A percentile compares a stretch with the other conserved stretches of the same genome.
phyloP scores from a whole-genome alignment of 1,284 basidiomycete genomes.

The Ustilago esculenta region DNA sequence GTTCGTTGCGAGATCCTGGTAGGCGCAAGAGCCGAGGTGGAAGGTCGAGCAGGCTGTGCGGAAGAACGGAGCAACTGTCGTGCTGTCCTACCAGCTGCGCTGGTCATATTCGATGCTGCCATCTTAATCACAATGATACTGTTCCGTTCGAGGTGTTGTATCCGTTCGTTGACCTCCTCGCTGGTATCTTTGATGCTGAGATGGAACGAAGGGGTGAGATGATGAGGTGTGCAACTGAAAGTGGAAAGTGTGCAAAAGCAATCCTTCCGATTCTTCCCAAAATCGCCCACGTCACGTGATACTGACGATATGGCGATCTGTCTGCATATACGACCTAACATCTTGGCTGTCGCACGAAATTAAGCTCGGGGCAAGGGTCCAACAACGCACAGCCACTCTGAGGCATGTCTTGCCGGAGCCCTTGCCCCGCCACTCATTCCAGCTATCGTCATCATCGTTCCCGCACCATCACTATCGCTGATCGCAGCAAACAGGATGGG shows the following conservation, averaged over 20 bases:
- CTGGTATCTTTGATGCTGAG: no score
- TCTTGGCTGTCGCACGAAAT: no score
- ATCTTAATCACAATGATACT: conserved; percentile 1
- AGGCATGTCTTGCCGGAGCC: no score
- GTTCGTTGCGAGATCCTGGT: conserved; percentile 7
- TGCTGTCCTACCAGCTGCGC: conserved; percentile 16
- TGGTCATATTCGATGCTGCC: conserved; percentile 22
- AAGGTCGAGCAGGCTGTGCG: conserved; percentile 14
- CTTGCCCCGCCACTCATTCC: no score
- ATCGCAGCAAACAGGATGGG: no score
- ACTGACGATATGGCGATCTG: not conserved
- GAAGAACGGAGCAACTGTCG: conserved; percentile 24
- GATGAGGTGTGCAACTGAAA: conserved; percentile 1
- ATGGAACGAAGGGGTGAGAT: conserved; percentile 3
- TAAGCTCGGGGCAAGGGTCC: conserved; percentile 9
- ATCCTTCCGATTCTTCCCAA: conserved; percentile 26
- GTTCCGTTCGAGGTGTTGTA: no score
- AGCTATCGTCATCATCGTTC: not conserved
- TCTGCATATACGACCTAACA: no score
- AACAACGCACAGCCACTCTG: conserved; percentile 3
- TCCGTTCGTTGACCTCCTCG: no score
- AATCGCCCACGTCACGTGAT: conserved; percentile 15
- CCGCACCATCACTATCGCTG: no score
- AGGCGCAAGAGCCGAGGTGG: conserved; percentile 12
- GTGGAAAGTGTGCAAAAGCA: conserved; percentile 1